Evolutionary conservation across 2,329 filamentous ascomycete species (phyloP).

Genomic region (Cladobotryum protrusum): DNA sequence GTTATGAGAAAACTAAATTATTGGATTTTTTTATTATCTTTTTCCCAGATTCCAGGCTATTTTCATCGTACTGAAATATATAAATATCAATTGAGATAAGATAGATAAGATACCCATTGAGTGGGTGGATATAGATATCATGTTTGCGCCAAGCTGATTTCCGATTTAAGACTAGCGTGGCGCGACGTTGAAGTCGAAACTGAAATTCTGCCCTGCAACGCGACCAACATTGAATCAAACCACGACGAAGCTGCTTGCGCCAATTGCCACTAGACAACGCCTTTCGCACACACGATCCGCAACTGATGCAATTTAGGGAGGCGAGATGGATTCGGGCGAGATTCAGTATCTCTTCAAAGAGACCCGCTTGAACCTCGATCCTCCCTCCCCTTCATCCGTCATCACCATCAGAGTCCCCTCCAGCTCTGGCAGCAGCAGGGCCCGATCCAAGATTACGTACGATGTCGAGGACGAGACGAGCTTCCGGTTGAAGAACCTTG

Average conservation of each 20-base stretch:
- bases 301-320: conserved; percentile 45
- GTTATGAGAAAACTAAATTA: no score
- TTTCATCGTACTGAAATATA: no score
- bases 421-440: conserved; percentile 39
- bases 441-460: conserved; percentile 32
- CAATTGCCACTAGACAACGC: conserved; percentile 15
- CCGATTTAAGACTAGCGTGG: conserved; percentile 31
- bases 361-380: conserved; percentile 77
- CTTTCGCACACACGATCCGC: conserved; percentile 12
- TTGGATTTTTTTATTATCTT: no score
- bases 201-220: conserved; percentile 30
- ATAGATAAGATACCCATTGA: background rate
- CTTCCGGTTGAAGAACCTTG: conserved; percentile 68
- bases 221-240: conserved; percentile 18
- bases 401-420: conserved; percentile 64
- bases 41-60: no score
- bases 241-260: conserved; percentile 21
- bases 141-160: conserved; percentile 25
- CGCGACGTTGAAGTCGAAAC: conserved; percentile 20
- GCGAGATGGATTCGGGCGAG: conserved; percentile 59
- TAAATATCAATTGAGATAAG: background rate
- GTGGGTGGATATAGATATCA: no score
- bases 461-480: conserved; percentile 61
- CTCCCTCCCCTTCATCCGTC: conserved; percentile 60
- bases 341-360: conserved; percentile 74